Evolutionary conservation across 1,284 basidiomycete species (phyloP), one percentile per base, ranked within the genome.

Genomic region (Phaffia rhodozyma): DNA sequence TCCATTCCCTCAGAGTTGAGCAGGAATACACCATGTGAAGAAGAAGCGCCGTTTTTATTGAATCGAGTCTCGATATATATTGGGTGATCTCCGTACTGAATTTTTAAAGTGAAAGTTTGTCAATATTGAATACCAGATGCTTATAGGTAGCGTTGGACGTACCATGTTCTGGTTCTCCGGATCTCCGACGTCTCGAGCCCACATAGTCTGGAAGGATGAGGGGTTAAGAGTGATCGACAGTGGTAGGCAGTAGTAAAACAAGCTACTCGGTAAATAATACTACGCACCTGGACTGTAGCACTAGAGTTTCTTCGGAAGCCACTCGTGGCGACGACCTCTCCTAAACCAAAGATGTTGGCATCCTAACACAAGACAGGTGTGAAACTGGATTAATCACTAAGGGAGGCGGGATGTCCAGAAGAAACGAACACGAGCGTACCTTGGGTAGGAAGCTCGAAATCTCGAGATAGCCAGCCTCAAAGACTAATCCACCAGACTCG

Each of bases 381-480:
- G 54, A n/a, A n/a, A 11, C 9, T 29, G 52, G 29, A 2, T 5
- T 32, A 18, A 18, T 29, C 9, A 16, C 16, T 1, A 29, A 9
- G 16, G 1, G 20, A 53, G 27, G 13, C n/a, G n/a, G n/a, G n/a
- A n/a, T 55, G 53, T 13, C 16, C 16, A 20, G 27, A 20, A 13
- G 53, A 13, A 55, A 55, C 13, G 18, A 20, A 50, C 5, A 50
- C 20, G 43, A 25, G 18, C 49, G 43, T 34, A 29, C 62, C 5
- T 56, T 34, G 4, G 74, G 70, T 5, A 76, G 58, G 1, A 67
- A 62, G 4, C 69, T 70, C 20, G 68, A 62, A 60, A 87, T 72
- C 64, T 86, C 85, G 21, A 89, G 78, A 71, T 87, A 89, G 72
- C 89, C 87, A 20, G 89, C 83, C 71, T 89, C 86, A 69, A 89